Evolutionary conservation across 2,329 filamentous ascomycete species (phyloP).

Genomic region (Tolypocladium cylindrosporum): DNA sequence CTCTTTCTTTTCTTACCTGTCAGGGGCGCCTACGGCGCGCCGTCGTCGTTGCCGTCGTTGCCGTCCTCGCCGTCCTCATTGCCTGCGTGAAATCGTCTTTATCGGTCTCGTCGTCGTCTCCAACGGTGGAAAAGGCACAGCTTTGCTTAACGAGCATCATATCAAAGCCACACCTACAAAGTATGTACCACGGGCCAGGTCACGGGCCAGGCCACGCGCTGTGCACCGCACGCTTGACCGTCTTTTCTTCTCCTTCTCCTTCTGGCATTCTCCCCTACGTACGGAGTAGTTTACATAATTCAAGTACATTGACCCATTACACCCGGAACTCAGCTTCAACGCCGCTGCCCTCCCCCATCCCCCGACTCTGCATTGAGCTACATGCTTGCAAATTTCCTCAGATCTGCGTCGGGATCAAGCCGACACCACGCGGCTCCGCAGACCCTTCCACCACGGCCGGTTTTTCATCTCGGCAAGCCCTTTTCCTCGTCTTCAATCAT

Average conservation of each 20-base stretch:
- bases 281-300: background rate
- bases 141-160: background rate
- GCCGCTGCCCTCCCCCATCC: background rate
- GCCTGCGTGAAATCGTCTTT: no score
- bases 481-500: background rate
- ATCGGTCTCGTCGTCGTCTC: no score
- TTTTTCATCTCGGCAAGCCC: background rate
- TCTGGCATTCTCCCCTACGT: background rate
- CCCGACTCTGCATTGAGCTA: background rate
- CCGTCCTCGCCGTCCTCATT: no score
- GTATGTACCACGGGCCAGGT: background rate
- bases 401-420: background rate
- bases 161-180: background rate
- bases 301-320: background rate
- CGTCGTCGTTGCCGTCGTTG: no score
- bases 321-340: background rate
- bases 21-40: no score
- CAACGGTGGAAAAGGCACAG: no score
- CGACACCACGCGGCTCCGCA: background rate
- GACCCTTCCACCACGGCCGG: background rate
- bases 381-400: background rate
- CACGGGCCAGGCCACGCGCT: background rate
- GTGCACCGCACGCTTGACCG: background rate
- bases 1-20: no score
- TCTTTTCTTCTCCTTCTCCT: background rate